phyloP scores from a whole-genome alignment of 2,329 filamentous ascomycete species.

The Niveomyces coronatus region DNA sequence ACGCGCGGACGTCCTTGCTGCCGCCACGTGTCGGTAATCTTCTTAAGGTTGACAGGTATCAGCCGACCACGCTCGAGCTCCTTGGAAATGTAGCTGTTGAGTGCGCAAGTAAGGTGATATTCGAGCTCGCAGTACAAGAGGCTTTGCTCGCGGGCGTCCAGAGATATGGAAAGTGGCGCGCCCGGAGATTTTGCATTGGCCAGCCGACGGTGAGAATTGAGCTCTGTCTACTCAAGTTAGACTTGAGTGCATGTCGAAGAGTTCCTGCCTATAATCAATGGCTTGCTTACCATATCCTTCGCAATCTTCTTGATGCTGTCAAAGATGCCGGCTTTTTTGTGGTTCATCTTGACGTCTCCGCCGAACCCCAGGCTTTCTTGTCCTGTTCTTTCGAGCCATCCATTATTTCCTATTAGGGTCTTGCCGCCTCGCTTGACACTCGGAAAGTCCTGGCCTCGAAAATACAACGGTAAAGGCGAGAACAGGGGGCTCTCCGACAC shows the following conservation, averaged over 20 bases:
- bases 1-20: constrained; percentile 44
- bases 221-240: constrained; percentile 25
- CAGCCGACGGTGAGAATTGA: constrained; percentile 23
- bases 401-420: constrained; percentile 43
- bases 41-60: constrained; percentile 39
- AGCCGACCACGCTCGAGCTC: constrained; percentile 48
- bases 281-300: constrained; percentile 38
- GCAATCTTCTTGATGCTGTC: constrained; percentile 42
- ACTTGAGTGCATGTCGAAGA: background rate
- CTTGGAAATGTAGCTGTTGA: constrained; percentile 41
- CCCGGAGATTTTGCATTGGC: constrained; percentile 21
- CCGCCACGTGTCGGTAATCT: constrained; percentile 40
- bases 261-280: no score
- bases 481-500: constrained; percentile 21
- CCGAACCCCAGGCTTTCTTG: constrained; percentile 13
- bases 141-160: constrained; percentile 46
- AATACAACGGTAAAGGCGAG: constrained; percentile 34
- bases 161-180: constrained; percentile 35
- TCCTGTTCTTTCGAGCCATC: constrained; percentile 43
- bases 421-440: constrained; percentile 34
- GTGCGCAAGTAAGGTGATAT: constrained; percentile 38
- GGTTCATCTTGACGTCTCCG: constrained; percentile 17
- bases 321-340: constrained; percentile 33
- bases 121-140: constrained; percentile 50
- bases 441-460: constrained; percentile 29